A percentile compares a stretch with the other conserved stretches of the same genome.
Conservation (phyloP, 108 stramenopile genomes). For the Fistulifera solaris region DNA sequence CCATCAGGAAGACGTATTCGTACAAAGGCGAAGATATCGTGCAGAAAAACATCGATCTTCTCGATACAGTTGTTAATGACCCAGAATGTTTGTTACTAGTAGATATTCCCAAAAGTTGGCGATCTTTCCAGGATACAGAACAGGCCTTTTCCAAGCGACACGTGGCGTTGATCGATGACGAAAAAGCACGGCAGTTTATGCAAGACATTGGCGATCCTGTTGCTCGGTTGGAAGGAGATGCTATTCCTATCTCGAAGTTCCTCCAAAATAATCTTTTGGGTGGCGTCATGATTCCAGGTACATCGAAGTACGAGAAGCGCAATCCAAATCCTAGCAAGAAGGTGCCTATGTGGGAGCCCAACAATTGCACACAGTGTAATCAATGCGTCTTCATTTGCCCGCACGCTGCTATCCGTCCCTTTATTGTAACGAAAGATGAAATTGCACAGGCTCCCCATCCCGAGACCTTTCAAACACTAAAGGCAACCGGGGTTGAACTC, state of each 20-base stretch:
- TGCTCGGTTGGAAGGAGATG: slow-evolving; percentile 42
- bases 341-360: slow-evolving; percentile 41
- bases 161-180: slow-evolving; percentile 42
- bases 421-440: slow-evolving; percentile 51
- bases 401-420: slow-evolving; percentile 51
- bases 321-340: slow-evolving; percentile 36
- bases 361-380: slow-evolving; percentile 52
- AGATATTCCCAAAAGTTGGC: slow-evolving; percentile 41
- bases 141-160: slow-evolving; percentile 31
- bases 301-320: slow-evolving; percentile 40
- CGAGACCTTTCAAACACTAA: slow-evolving; percentile 27
- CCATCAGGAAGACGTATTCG: slow-evolving; percentile 39
- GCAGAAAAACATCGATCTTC: slow-evolving; percentile 38
- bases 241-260: slow-evolving; percentile 46
- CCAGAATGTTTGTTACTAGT: slow-evolving; percentile 27
- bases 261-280: slow-evolving; percentile 51
- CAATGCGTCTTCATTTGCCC: slow-evolving; percentile 56
- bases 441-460: slow-evolving; percentile 35
- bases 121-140: slow-evolving; percentile 22
- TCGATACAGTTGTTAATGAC: slow-evolving; percentile 41
- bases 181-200: slow-evolving; percentile 40
- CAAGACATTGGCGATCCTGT: slow-evolving; percentile 46
- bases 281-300: slow-evolving; percentile 44
- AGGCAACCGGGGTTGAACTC: slow-evolving; percentile 37
- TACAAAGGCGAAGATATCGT: slow-evolving; percentile 57